Conservation (phyloP, 192 early-diverging fungal species). For the Coemansia furcata region DNA sequence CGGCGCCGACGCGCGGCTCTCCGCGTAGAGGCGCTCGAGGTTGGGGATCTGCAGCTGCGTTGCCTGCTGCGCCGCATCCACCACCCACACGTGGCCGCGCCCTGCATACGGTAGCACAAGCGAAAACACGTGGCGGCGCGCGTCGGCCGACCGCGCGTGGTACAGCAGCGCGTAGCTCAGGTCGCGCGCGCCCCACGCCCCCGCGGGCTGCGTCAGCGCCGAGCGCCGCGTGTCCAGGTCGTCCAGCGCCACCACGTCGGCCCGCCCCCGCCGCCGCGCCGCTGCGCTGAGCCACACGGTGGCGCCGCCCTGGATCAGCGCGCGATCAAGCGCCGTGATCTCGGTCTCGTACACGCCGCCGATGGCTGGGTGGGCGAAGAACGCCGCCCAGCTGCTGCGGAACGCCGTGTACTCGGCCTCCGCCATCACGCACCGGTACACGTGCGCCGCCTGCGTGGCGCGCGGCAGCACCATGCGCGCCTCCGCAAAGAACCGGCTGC, state of each 20-base stretch:
- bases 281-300: slow-evolving; percentile 30
- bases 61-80: slow-evolving; percentile 58
- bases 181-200: slow-evolving; percentile 13
- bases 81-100: slow-evolving; percentile 68
- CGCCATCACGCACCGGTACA: slow-evolving; percentile 81
- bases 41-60: slow-evolving; percentile 71
- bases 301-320: slow-evolving; percentile 76
- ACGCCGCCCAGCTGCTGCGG: slow-evolving; percentile 66
- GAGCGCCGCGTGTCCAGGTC: slow-evolving; percentile 37
- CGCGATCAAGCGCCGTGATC: slow-evolving; percentile 74
- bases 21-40: slow-evolving; percentile 63
- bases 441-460: slow-evolving; percentile 53
- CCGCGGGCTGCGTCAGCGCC: slow-evolving; percentile 13
- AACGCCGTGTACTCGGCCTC: slow-evolving; percentile 76
- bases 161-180: slow-evolving; percentile 76
- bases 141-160: slow-evolving; percentile 56
- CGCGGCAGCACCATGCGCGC: slow-evolving; percentile 71
- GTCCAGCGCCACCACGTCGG: slow-evolving; percentile 28
- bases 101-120: slow-evolving; percentile 64
- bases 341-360: slow-evolving; percentile 96
- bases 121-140: slow-evolving; percentile 57
- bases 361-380: slow-evolving; percentile 84
- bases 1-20: slow-evolving; percentile 41
- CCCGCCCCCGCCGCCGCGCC: slow-evolving; percentile 18
- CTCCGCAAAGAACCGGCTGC: slow-evolving; percentile 46